These are phyloP conservation scores for Paecilomyces dactylethromorphus DNA, from an alignment of 2,329 filamentous ascomycete genomes.

Conservation along the genomic window DNA sequence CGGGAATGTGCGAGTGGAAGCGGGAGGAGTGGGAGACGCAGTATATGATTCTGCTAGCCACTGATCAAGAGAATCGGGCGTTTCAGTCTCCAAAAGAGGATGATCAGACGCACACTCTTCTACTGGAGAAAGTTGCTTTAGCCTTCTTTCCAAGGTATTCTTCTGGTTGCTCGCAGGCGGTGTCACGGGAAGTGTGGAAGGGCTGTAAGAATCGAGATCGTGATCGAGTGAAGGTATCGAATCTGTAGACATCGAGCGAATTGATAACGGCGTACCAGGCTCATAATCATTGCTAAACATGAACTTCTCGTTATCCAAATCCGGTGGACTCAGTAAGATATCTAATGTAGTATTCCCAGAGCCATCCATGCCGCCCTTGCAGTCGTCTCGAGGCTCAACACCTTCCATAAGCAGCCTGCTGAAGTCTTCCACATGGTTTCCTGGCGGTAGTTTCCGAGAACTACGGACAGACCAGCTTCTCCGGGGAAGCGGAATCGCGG, in stretches of 20 bases:
- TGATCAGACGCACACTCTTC: slow-evolving; percentile 53
- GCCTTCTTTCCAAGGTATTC: slow-evolving; percentile 32
- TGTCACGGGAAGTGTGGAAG: slow-evolving; percentile 36
- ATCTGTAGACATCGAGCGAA: slow-evolving; percentile 51
- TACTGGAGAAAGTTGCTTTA: slow-evolving; percentile 44
- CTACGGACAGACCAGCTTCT: slow-evolving; percentile 32
- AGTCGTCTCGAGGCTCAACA: slow-evolving; percentile 43
- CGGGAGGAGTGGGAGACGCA: slow-evolving; percentile 13
- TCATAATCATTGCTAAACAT: slow-evolving; percentile 35
- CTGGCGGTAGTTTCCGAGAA: slow-evolving; percentile 32
- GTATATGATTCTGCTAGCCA: slow-evolving; percentile 3
- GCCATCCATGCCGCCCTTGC: slow-evolving; percentile 28
- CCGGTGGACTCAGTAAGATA: slow-evolving; percentile 49
- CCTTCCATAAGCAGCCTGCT: slow-evolving; percentile 53
- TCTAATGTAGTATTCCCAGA: slow-evolving; percentile 45
- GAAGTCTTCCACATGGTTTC: slow-evolving; percentile 42
- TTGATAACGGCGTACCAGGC: slow-evolving; percentile 37
- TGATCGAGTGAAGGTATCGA: slow-evolving; percentile 50
- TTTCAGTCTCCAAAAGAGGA: slow-evolving; percentile 44
- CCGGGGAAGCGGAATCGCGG: slow-evolving; percentile 50
- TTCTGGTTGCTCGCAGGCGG: slow-evolving; percentile 34
- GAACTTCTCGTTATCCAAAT: slow-evolving; percentile 39
- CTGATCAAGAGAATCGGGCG: slow-evolving; percentile 4
- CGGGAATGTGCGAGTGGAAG: slow-evolving; percentile 27
- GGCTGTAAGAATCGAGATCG: slow-evolving; percentile 43